These are phyloP conservation scores for Pseudocercospora ulei DNA, from an alignment of 2,329 filamentous ascomycete species.

Conservation along the genomic window DNA sequence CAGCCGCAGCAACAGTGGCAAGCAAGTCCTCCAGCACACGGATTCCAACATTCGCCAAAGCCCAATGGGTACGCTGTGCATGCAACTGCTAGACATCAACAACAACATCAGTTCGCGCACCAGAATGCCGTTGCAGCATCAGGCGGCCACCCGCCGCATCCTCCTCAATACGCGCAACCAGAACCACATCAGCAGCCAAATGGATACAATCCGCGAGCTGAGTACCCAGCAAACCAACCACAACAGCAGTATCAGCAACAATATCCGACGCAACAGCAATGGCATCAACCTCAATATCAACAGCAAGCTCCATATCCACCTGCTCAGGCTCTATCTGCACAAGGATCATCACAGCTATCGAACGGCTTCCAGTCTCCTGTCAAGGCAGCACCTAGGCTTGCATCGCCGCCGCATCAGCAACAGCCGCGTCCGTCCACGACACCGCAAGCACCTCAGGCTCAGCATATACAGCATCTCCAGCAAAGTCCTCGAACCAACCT, in stretches of 20 bases:
- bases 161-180: slow-evolving; percentile 14
- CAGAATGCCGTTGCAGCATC: slow-evolving; percentile 28
- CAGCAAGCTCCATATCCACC: slow-evolving; percentile 13
- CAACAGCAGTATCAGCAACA: slow-evolving; percentile 18
- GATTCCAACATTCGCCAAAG: slow-evolving; percentile 11
- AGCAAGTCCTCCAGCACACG: slow-evolving; percentile 21
- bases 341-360: slow-evolving; percentile 26
- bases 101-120: slow-evolving; percentile 33
- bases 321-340: slow-evolving; percentile 12
- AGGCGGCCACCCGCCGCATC: slow-evolving; percentile 24
- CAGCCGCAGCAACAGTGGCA: slow-evolving; percentile 30
- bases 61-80: slow-evolving; percentile 21
- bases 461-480: slow-evolving; percentile 16
- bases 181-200: slow-evolving; percentile 9
- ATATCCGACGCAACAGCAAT: slow-evolving; percentile 19
- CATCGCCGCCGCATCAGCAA: slow-evolving; percentile 20
- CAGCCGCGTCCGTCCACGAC: slow-evolving; percentile 12
- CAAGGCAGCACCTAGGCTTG: slow-evolving; percentile 21
- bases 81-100: slow-evolving; percentile 25
- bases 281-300: slow-evolving; percentile 15
- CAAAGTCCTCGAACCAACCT: slow-evolving; percentile 29
- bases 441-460: slow-evolving; percentile 9
- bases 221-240: slow-evolving; percentile 9
- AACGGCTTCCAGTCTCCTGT: slow-evolving; percentile 30
- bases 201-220: slow-evolving; percentile 11